A percentile compares a stretch with the other conserved stretches of the same genome.
Conservation (phyloP, 257 asterid genomes). For the Plantago elongata region DNA sequence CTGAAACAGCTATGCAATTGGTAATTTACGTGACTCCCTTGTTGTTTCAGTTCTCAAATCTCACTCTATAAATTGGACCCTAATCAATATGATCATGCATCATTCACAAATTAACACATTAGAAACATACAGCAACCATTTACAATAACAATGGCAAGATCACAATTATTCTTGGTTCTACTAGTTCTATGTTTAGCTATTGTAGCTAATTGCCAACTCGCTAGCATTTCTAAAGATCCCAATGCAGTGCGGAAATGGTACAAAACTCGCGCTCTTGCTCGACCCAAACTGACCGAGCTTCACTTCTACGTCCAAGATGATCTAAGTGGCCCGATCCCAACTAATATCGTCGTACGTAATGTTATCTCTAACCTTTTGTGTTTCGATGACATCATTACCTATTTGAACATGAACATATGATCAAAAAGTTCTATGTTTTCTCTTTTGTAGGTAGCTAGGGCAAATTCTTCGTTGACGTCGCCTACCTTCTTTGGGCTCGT, state of each 20-base stretch:
- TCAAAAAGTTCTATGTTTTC: too few species aligned
- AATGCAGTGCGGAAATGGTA: not conserved
- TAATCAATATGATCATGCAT: not conserved
- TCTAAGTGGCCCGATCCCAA: constrained; percentile 20
- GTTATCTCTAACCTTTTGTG: not conserved
- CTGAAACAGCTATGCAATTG: too few species aligned
- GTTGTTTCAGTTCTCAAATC: too few species aligned
- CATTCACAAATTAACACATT: not conserved
- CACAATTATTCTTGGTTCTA: not conserved
- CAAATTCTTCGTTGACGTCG: constrained; percentile 21
- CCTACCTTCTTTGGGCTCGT: constrained; percentile 23
- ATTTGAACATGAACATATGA: too few species aligned
- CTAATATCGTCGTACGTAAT: constrained; percentile 1
- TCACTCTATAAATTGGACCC: not conserved
- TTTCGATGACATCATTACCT: too few species aligned
- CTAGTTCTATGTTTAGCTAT: constrained; percentile 7
- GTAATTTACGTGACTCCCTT: too few species aligned
- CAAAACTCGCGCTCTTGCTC: constrained; percentile 3
- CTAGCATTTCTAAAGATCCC: not conserved
- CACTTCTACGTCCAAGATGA: constrained; percentile 32
- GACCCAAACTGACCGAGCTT: constrained; percentile 19
- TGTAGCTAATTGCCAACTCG: not conserved
- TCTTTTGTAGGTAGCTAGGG: constrained; percentile 14
- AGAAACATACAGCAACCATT: not conserved
- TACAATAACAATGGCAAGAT: constrained; percentile 7